Percentiles rank a stretch among this genome's conserved stretches.
Evolutionary conservation across 768 basidiomycete genomes (phyloP).

Genomic region (Hericium rajendrae): DNA sequence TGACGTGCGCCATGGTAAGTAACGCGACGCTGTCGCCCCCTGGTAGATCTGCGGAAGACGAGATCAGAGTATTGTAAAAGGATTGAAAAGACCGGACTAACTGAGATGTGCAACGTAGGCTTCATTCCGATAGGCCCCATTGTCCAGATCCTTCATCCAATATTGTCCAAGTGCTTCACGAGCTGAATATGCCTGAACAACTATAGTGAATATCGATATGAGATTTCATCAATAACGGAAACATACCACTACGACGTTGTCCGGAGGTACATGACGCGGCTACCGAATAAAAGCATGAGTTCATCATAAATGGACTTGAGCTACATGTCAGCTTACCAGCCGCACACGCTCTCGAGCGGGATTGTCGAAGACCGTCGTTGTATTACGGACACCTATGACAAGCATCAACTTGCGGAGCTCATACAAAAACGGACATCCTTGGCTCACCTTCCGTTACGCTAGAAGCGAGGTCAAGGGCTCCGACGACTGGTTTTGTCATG

Average conservation of each 20-base stretch:
- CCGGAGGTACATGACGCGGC: constrained; percentile 80
- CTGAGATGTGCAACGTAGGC: constrained; percentile 88
- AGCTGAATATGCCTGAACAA: constrained; percentile 67
- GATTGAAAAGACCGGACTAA: constrained; percentile 26
- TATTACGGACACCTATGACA: constrained; percentile 81
- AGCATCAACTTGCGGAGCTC: not conserved
- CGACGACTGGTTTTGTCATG: constrained; percentile 94
- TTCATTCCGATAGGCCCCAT: constrained; percentile 78
- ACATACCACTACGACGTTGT: constrained; percentile 80
- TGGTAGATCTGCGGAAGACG: constrained; percentile 45
- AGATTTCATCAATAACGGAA: not conserved
- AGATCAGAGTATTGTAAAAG: constrained; percentile 1
- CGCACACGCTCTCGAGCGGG: constrained; percentile 82
- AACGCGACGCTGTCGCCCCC: constrained; percentile 75
- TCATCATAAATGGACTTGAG: not conserved
- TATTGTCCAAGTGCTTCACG: constrained; percentile 91
- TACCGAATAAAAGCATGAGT: constrained; percentile 20
- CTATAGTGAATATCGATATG: not conserved
- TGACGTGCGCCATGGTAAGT: constrained; percentile 67
- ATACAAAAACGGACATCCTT: not conserved
- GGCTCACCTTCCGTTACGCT: constrained; percentile 80
- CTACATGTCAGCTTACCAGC: constrained; percentile 36
- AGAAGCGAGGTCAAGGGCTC: constrained; percentile 91
- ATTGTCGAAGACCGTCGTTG: constrained; percentile 95
- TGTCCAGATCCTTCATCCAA: constrained; percentile 93